These are phyloP conservation scores for Ustilago xerochloae DNA, from an alignment of 1,284 basidiomycete species.

Conservation along the genomic window DNA sequence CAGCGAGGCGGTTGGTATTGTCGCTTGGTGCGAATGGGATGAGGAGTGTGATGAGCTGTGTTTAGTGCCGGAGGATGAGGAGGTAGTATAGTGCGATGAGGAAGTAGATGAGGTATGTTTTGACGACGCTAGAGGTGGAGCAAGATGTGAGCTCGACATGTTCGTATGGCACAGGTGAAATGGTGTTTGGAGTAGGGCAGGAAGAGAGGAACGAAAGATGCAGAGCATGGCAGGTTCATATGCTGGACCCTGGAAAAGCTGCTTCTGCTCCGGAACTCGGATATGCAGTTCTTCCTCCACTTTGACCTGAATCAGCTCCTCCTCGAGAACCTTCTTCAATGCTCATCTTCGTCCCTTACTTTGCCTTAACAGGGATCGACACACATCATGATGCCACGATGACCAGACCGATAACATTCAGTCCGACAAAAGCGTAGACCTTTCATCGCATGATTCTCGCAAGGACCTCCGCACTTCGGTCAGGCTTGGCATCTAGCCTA, in stretches of 20 bases:
- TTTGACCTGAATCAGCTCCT: background rate
- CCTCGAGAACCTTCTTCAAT: too few relatives aligned
- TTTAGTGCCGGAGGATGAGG: conserved; percentile 8
- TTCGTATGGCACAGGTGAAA: background rate
- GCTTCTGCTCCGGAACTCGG: conserved; percentile 17
- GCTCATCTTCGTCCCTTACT: background rate
- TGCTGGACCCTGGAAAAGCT: conserved; percentile 12
- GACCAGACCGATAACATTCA: too few relatives aligned
- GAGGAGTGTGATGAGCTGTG: conserved; percentile 6
- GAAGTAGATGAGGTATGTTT: background rate
- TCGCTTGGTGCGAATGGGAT: conserved; percentile 12
- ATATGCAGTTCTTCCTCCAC: conserved; percentile 4
- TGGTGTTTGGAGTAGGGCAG: background rate
- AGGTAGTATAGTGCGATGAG: conserved; percentile 5
- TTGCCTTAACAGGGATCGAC: too few relatives aligned
- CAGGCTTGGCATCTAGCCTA: background rate
- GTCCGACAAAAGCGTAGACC: too few relatives aligned
- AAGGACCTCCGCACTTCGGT: background rate
- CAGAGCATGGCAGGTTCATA: too few relatives aligned
- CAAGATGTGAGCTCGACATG: conserved; percentile 29
- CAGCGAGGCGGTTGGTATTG: conserved; percentile 38
- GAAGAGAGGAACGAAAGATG: background rate
- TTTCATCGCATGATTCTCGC: background rate
- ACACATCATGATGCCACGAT: too few relatives aligned
- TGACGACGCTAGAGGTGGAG: too few relatives aligned